A percentile compares a stretch with the other conserved stretches of the same genome.
Evolutionary conservation across 805 yeast species (phyloP).

Genomic region (Ogataea nakhonphanomensis): DNA sequence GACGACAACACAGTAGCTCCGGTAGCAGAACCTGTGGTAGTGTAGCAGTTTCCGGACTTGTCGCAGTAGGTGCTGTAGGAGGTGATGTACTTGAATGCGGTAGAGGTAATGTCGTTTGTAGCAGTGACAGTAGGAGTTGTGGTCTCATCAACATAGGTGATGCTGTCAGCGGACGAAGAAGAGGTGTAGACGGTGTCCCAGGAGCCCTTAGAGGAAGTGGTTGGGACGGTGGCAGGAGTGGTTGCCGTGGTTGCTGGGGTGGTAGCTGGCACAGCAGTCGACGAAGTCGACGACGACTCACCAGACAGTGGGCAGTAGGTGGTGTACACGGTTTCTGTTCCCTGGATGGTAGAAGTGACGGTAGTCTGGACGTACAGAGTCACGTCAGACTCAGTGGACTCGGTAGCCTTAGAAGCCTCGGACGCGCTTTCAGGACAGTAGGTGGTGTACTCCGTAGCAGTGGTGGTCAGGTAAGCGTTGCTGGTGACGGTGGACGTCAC

Average conservation of each 20-base stretch:
- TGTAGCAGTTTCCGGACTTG: slow-evolving; percentile 2
- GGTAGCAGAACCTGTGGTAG: neutral
- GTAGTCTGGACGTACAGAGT: slow-evolving; percentile 10
- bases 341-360: slow-evolving; percentile 15
- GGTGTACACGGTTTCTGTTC: slow-evolving; percentile 20
- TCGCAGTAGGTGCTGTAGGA: slow-evolving; percentile 19
- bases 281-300: slow-evolving; percentile 8
- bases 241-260: slow-evolving; percentile 13
- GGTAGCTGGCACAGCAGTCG: slow-evolving; percentile 8
- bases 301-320: slow-evolving; percentile 20
- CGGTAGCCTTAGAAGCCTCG: slow-evolving; percentile 8
- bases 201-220: slow-evolving; percentile 10
- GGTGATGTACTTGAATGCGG: slow-evolving; percentile 28
- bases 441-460: slow-evolving; percentile 7
- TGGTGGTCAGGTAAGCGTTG: neutral
- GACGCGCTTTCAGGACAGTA: slow-evolving; percentile 5
- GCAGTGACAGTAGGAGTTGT: slow-evolving; percentile 40
- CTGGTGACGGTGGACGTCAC: neutral
- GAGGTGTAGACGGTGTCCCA: slow-evolving; percentile 9
- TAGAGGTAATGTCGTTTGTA: slow-evolving; percentile 38
- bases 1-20: slow-evolving; percentile 3
- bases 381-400: slow-evolving; percentile 9
- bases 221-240: slow-evolving; percentile 14
- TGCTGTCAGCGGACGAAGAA: slow-evolving; percentile 10
- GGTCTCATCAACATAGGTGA: slow-evolving; percentile 20